These are phyloP conservation scores for Pelargonium citronellum DNA, from an alignment of 441 rosid species.

Conservation along the genomic window DNA sequence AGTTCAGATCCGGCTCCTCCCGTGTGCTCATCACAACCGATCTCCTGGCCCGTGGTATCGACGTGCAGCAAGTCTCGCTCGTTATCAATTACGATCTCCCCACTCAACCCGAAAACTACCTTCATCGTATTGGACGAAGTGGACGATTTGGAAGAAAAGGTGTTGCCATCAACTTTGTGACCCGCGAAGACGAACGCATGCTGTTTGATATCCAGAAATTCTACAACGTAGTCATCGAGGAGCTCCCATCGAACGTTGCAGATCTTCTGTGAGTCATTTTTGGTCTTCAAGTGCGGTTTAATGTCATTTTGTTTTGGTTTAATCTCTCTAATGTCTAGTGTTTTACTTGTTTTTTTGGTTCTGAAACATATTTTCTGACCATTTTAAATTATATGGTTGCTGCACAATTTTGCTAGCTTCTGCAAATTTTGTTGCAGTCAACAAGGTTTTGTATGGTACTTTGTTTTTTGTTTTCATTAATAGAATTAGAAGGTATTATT, in stretches of 20 bases:
- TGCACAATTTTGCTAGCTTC: background rate
- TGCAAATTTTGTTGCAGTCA: constrained; percentile 1
- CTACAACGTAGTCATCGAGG: constrained; percentile 43
- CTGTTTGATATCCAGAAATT: constrained; percentile 73
- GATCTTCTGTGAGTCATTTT: constrained; percentile 50
- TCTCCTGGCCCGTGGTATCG: constrained; percentile 72
- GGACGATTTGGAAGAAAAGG: constrained; percentile 76
- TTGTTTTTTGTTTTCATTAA: background rate
- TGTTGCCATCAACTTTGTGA: constrained; percentile 68
- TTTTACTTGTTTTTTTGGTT: background rate
- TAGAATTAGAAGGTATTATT: background rate
- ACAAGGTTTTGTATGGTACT: background rate
- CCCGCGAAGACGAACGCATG: constrained; percentile 66
- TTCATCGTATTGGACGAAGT: constrained; percentile 74
- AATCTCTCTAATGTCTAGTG: background rate
- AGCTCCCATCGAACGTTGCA: constrained; percentile 62
- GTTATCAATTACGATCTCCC: constrained; percentile 74
- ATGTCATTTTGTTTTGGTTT: background rate
- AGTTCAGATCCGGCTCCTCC: constrained; percentile 70
- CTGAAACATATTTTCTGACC: background rate
- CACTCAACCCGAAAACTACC: constrained; percentile 76
- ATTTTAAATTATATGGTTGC: background rate
- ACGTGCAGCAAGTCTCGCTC: constrained; percentile 75
- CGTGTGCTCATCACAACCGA: constrained; percentile 73
- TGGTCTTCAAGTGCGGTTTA: constrained; percentile 10